Base-by-base conservation (phyloP, 192 early-diverging fungal species). In the Mycoemilia scoparia region DNA sequence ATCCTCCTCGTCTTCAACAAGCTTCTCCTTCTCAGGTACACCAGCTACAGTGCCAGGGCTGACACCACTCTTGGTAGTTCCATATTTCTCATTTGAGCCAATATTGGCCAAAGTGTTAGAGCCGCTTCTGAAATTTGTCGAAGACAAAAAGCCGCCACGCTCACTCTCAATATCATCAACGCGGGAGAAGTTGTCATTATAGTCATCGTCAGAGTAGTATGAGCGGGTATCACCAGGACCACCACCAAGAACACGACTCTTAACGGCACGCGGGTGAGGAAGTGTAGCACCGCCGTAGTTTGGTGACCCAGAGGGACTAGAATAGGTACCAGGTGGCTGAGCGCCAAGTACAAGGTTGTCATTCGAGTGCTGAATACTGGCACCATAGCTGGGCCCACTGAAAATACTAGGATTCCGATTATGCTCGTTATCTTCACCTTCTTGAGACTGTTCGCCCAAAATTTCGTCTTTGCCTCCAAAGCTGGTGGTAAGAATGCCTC, bases 161-260 rank as follows among this genome's bases (percentile, higher is more conserved):
- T 57, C 54, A 41, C 54, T 57, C 11, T 50, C 23, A 10, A 57
- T 57, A 24, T 57, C 54, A n/a, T n/a, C 51, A 49, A 49, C 55
- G 11, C 61, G 60, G 1, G 58, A 61, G 44, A 57, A 60, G 19
- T 25, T 62, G 54, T 52, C 63, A 28, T 63, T 55, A 16, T 46
- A 51, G 37, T 62, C 59, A 25, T 62, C 59, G 36, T 62, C 59
- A 3, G 51, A 55, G 35, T 62, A 62, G 36, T 49, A 62, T 24
- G 59, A 62, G 20, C 60, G 49, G 11, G 60, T 54, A 27, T 63
- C 60, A 42, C 49, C 49, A 40, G 60, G 51, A 27, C 57, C 60
- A 42, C 49, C 49, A 40, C 51, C 54, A 8, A 41, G 15, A 5
- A 32, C 43, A 17, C 53, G 41, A 2, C 39, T 50, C 29, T 44